Base-by-base conservation (phyloP, 75 land plant genomes). In the Sequoia sempervirens region DNA sequence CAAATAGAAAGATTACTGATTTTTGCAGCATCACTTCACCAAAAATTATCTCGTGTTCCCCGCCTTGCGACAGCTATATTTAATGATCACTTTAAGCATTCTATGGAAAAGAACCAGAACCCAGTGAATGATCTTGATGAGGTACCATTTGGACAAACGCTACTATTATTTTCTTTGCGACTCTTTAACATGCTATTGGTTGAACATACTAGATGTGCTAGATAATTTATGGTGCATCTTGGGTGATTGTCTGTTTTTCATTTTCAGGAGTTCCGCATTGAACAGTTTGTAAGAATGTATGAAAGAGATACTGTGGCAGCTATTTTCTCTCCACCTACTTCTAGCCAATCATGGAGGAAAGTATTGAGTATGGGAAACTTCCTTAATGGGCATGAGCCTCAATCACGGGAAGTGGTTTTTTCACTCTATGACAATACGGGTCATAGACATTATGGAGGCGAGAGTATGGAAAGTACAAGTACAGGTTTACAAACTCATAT, bases 281-380 rank as follows among this genome's bases (percentile, higher is more conserved):
- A 87, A 86, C 88, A 87, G 47, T 80, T 53, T 82, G 89, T 91
- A 69, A 89, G 87, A 18, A 64, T 32, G 54, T 73, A 87, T 76
- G 99, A 98, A 80, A 92, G 99, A 92, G 86, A 89, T n/a, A 80
- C 84, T 12, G 88, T 98, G 15, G 88, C 92, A 52, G 83, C 80
- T 54, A 80, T 98, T 87, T 98, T 98, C 75, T 84, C 90, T n/a
- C 91, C 91, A 40, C 94, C 93, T 28, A 91, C 90, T 47, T 86
- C 91, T 1, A 94, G 90, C 37, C 94, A 93, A 61, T 89, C 94
- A 75, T 95, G 95, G 96, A 89, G 94, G 82, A 93, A 92, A 79
- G 96, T 94, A 50, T 75, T 96, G 79, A 91, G 93, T 82, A 98
- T 98, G 99, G 99, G 99, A 10, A 96, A 98, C 86, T 93, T 95